Percentiles rank a stretch among this genome's conserved stretches.
Conservation (phyloP, 2,329 filamentous ascomycete species). For the Pseudopithomyces chartarum region DNA sequence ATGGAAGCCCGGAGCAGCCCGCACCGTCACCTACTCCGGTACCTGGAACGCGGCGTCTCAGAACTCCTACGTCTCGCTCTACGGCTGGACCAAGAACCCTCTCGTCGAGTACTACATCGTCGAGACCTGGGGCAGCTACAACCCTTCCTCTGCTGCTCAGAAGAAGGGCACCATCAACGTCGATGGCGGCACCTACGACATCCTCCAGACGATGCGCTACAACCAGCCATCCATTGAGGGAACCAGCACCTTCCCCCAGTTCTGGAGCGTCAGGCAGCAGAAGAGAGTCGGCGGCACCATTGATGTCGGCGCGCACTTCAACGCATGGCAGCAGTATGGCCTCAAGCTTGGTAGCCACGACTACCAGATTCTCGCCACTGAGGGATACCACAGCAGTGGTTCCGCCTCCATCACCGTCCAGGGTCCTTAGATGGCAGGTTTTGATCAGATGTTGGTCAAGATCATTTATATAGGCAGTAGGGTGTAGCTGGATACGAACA, state of each 20-base stretch:
- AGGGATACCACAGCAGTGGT: slow-evolving; percentile 59
- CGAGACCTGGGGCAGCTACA: slow-evolving; percentile 57
- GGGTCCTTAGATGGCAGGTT: neutral
- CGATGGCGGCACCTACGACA: slow-evolving; percentile 60
- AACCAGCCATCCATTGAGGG: slow-evolving; percentile 61
- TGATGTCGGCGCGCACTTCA: slow-evolving; percentile 57
- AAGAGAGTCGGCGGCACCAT: slow-evolving; percentile 59
- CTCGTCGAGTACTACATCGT: slow-evolving; percentile 66
- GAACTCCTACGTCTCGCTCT: slow-evolving; percentile 61
- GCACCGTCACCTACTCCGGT: slow-evolving; percentile 57
- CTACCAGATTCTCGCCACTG: slow-evolving; percentile 62
- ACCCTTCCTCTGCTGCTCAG: slow-evolving; percentile 54
- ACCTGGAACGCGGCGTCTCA: slow-evolving; percentile 52
- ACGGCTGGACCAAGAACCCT: slow-evolving; percentile 61
- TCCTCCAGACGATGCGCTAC: slow-evolving; percentile 55
- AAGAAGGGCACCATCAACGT: slow-evolving; percentile 57
- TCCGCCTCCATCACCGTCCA: slow-evolving; percentile 54
- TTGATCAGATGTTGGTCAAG: too few species aligned
- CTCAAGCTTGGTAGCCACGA: slow-evolving; percentile 56
- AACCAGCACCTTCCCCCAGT: slow-evolving; percentile 60
- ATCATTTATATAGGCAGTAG: too few species aligned
- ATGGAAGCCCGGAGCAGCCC: slow-evolving; percentile 58
- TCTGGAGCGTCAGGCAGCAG: slow-evolving; percentile 56
- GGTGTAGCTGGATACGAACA: too few species aligned
- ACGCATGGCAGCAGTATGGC: slow-evolving; percentile 58